A percentile compares a stretch with the other conserved stretches of the same genome.
phyloP scores from a whole-genome alignment of 116 monocot genomes.

The Trichopus zeylanicus region DNA sequence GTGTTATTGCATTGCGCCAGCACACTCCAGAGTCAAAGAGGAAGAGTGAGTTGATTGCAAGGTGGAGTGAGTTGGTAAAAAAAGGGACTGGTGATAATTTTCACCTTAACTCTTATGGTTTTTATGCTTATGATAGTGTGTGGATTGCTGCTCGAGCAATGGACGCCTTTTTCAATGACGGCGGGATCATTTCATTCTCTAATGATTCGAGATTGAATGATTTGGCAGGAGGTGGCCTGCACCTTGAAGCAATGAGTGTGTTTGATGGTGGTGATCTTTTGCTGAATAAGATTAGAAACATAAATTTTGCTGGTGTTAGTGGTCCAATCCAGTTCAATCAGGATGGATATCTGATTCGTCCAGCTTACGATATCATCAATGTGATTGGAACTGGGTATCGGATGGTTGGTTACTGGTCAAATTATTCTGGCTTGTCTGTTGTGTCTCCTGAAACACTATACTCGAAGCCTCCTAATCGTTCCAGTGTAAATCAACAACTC shows the following conservation, averaged over 20 bases:
- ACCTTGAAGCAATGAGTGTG: constrained; percentile 43
- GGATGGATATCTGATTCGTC: constrained; percentile 34
- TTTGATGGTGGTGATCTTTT: constrained; percentile 43
- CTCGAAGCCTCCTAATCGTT: constrained; percentile 33
- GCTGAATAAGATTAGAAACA: constrained; percentile 28
- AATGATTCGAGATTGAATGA: constrained; percentile 27
- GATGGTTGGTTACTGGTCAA: constrained; percentile 56
- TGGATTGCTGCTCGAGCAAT: constrained; percentile 49
- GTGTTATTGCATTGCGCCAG: constrained; percentile 42
- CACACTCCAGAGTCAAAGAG: constrained; percentile 31
- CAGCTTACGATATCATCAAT: constrained; percentile 68
- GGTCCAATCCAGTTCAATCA: constrained; percentile 37
- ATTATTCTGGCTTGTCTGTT: constrained; percentile 53
- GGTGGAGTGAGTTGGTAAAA: constrained; percentile 29
- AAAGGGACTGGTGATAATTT: constrained; percentile 10
- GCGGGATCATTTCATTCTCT: constrained; percentile 43
- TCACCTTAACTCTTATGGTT: constrained; percentile 40
- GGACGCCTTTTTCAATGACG: constrained; percentile 40
- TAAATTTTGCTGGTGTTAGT: constrained; percentile 37
- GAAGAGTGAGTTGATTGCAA: constrained; percentile 28
- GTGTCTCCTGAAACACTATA: constrained; percentile 46
- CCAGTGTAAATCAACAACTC: constrained; percentile 28
- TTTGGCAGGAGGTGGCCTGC: constrained; percentile 13
- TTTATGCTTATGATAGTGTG: constrained; percentile 61
- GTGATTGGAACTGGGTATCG: constrained; percentile 48